Percentiles rank a stretch among this genome's conserved stretches.
Conservation (phyloP, 176 grass and related monocot genomes). For the Oryza meyeriana region DNA sequence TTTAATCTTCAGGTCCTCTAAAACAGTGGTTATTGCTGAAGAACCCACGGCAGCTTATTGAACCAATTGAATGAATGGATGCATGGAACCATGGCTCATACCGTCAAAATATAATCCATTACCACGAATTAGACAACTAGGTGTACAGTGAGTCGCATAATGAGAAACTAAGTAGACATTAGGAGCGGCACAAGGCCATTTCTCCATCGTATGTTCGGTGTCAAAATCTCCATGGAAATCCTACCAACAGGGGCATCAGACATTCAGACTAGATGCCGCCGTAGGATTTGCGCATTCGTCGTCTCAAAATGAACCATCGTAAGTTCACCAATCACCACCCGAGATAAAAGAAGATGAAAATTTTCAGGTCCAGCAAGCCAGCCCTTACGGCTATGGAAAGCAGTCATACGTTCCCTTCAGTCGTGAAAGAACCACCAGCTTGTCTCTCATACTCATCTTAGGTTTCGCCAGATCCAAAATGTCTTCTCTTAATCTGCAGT, state of each 20-base stretch:
- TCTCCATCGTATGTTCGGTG: not conserved
- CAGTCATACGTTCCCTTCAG: not conserved
- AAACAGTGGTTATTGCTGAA: not conserved
- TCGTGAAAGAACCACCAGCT: conserved; percentile 35
- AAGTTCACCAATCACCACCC: not conserved
- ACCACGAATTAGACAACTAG: too few relatives aligned
- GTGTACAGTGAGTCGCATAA: too few relatives aligned
- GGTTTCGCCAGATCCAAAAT: conserved; percentile 84
- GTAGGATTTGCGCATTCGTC: not conserved
- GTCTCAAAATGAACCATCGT: not conserved
- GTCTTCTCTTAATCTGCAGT: conserved; percentile 66
- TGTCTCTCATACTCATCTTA: conserved; percentile 44
- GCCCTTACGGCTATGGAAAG: not conserved
- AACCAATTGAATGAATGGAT: not conserved
- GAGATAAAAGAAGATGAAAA: not conserved
- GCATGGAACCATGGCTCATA: not conserved
- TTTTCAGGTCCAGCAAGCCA: too few relatives aligned
- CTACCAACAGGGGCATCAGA: not conserved
- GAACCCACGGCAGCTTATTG: not conserved
- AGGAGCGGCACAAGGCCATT: not conserved
- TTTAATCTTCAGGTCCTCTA: too few relatives aligned
- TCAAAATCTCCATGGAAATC: not conserved
- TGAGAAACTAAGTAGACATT: not conserved
- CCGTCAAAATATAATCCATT: not conserved
- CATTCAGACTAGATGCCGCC: not conserved